Evolutionary conservation across 1,284 basidiomycete species (phyloP), one percentile per base, ranked within the genome.

Genomic region (Serendipita sp.): DNA sequence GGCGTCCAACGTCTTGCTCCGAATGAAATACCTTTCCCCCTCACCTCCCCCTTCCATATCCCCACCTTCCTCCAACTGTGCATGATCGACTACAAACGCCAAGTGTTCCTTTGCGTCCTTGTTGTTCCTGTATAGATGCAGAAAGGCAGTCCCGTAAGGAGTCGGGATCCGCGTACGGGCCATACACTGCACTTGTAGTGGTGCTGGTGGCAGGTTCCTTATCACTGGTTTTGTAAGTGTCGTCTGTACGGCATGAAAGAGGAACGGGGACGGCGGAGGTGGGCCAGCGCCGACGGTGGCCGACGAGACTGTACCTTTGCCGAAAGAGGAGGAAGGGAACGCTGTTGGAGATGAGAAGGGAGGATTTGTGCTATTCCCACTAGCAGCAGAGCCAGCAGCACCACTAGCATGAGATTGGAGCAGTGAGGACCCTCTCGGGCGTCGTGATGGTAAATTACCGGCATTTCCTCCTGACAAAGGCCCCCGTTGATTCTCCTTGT

Each of bases 121-220:
- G 70, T 87, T 90, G 72, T 97, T 98, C 72, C 91, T 87, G 76
- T 99, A 99, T 44, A 99, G 77, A 71, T 99, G 93, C 13, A 97
- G 80, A 74, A 98, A 98, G 38, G 89, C 83, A 22, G 92, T 87
- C 29, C 95, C 95, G 71, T 99, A 92, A 0, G 93, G 91, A 0
- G 96, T 99, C 22, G 96, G 96, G 68, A 99, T 91, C 55, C 96
- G 85, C 2, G 96, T 98, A 63, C 96, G 88, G 2, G 93, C 96
- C 83, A 96, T 91, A 73, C 96, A 99, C 71, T 84, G 87, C 26
- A 94, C 85, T 63, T 82, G 73, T 26, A 87, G 71, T n/a, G 50
- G 63, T 63, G 29, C 64, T 64, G n/a, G 67, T 61, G 55, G 65
- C 58, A 60, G 67, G 61, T 61, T 47, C 55, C 38, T 38, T 29